Evolutionary conservation across 2,329 filamentous ascomycete species (phyloP).

Genomic region (Erysiphe pulchra): DNA sequence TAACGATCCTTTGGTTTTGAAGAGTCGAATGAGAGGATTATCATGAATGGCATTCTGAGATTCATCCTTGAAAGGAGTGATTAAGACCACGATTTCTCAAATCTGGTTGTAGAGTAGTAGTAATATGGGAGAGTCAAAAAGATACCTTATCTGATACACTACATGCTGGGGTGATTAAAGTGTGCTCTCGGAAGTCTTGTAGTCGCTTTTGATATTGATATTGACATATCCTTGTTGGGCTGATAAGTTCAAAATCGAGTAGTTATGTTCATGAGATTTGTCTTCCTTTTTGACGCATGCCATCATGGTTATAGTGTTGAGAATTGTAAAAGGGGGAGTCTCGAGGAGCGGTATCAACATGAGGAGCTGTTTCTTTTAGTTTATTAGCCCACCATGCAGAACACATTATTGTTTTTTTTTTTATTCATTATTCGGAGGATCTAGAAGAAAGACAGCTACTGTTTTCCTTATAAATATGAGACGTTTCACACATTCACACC

Average conservation of each 20-base stretch:
- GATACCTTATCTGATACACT: too few species aligned
- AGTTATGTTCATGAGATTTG: neutral
- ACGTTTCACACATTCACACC: neutral
- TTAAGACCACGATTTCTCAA: too few species aligned
- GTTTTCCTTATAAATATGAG: neutral
- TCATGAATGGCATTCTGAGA: too few species aligned
- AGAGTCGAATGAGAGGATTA: too few species aligned
- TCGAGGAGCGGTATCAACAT: neutral
- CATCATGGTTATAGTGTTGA: neutral
- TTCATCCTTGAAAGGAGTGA: too few species aligned
- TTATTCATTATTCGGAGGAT: neutral
- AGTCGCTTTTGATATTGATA: neutral
- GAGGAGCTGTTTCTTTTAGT: neutral
- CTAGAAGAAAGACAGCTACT: neutral
- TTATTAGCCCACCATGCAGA: neutral
- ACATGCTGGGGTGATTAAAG: too few species aligned
- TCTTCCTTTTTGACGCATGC: neutral
- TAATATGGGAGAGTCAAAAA: too few species aligned
- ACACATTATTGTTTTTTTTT: neutral
- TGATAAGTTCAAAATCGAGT: neutral
- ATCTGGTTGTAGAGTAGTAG: too few species aligned
- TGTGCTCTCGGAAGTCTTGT: too few species aligned
- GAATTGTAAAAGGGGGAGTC: neutral
- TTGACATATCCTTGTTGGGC: neutral
- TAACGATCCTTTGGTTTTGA: too few species aligned